Conservation (phyloP, 495 filamentous ascomycete species). For the Aspergillus taichungensis region DNA sequence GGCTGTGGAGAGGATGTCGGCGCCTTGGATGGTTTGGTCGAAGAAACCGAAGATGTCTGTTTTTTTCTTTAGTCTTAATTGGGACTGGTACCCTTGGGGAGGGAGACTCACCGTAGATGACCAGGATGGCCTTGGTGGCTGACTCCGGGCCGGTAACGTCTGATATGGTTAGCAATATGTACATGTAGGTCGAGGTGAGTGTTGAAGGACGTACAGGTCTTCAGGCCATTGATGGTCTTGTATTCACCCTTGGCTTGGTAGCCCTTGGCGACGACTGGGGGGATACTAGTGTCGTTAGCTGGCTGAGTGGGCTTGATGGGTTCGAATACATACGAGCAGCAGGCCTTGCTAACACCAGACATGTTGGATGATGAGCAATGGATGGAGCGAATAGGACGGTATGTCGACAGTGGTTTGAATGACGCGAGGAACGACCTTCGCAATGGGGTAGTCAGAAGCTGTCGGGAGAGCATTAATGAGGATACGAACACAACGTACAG, state of each 20-base stretch:
- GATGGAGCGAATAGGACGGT: constrained; percentile 4
- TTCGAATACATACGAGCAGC: constrained; percentile 40
- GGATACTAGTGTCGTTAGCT: constrained; percentile 26
- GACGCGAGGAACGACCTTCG: constrained; percentile 12
- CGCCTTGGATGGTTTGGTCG: constrained; percentile 47
- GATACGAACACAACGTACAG: background rate
- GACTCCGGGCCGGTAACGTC: constrained; percentile 45
- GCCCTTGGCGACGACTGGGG: constrained; percentile 46
- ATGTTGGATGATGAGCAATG: constrained; percentile 24
- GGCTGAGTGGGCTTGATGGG: too few relatives aligned
- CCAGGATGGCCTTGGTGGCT: constrained; percentile 45
- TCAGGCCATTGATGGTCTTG: constrained; percentile 50
- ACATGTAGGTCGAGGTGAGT: background rate
- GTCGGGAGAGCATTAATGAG: constrained; percentile 6
- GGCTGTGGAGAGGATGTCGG: constrained; percentile 45
- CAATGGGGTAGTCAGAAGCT: constrained; percentile 15
- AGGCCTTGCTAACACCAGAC: constrained; percentile 41
- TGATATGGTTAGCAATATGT: constrained; percentile 13
- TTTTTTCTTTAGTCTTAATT: background rate
- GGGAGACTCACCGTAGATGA: constrained; percentile 37
- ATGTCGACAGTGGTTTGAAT: constrained; percentile 4
- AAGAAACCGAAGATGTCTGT: constrained; percentile 50
- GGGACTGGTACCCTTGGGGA: too few relatives aligned
- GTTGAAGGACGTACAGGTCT: constrained; percentile 44
- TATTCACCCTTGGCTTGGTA: constrained; percentile 55